phyloP scores from a whole-genome alignment of 208 protist species.

The Leishmania martiniquensis region DNA sequence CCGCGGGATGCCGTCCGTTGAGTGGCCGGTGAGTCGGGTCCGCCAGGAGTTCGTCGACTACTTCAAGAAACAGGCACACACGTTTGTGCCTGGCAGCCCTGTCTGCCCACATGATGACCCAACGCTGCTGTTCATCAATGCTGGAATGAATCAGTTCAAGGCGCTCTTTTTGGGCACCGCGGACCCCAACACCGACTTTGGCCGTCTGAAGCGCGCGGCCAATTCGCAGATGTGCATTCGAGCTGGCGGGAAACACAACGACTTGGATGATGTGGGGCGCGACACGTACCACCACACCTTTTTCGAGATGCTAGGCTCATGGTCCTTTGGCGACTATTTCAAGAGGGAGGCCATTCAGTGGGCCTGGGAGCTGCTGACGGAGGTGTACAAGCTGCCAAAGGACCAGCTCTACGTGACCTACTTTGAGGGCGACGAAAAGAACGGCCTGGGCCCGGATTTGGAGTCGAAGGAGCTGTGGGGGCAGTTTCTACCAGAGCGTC shows the following conservation, averaged over 20 bases:
- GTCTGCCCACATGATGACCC: constrained; percentile 98
- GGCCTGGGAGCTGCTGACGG: constrained; percentile 98
- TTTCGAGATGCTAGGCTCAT: constrained; percentile 99
- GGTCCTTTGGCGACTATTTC: constrained; percentile 99
- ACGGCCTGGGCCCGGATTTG: constrained; percentile 89
- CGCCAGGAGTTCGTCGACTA: constrained; percentile 96
- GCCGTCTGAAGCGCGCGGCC: constrained; percentile 93
- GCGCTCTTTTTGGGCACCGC: constrained; percentile 97
- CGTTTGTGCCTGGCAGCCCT: constrained; percentile 90
- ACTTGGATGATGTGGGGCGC: constrained; percentile 99
- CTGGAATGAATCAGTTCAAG: constrained; percentile 99
- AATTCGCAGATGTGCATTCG: constrained; percentile 99
- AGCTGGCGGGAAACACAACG: constrained; percentile 99
- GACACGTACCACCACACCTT: constrained; percentile 99
- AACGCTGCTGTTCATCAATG: constrained; percentile 99
- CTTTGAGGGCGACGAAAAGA: constrained; percentile 95
- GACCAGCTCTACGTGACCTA: constrained; percentile 99
- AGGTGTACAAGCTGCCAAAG: constrained; percentile 94
- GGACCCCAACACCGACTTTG: constrained; percentile 93
- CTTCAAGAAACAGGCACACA: constrained; percentile 93
- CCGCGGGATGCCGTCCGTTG: constrained; percentile 35
- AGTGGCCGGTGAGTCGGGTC: constrained; percentile 88
- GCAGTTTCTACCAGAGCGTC: constrained; percentile 89
- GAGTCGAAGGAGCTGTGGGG: constrained; percentile 95
- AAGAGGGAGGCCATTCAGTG: constrained; percentile 98